Evolutionary conservation across 257 asterid species (phyloP), one percentile per base, ranked within the genome.

Genomic region (Penstemon newberryi): DNA sequence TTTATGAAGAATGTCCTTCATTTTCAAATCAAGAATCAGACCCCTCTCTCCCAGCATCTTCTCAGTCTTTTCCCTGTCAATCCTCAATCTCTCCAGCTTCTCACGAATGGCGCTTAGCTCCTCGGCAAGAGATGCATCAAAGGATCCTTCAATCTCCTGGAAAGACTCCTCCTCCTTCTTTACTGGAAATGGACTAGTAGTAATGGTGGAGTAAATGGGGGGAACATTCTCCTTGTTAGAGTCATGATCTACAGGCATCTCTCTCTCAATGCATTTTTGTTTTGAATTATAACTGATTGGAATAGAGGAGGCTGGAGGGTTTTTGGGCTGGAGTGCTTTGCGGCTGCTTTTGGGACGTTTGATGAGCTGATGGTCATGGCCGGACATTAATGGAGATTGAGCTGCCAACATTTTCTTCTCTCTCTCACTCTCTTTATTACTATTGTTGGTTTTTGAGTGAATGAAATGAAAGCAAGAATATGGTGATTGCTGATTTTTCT

Each of bases 71-170:
- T 81, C 87, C 76, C 70, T 82, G 44, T 92, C 96, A 0, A 58
- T 47, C 77, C 79, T 85, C 78, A 85, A 47, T 49, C 95, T 82
- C 68, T 84, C 93, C 0, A 83, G 84, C 83, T 73, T 90, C 41
- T 81, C 83, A 0, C 93, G 88, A 13, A 85, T 70, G 50, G 89
- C 90, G 5, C 57, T 85, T 38, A 90, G 89, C 87, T 92, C 98
- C 15, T 92, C 96, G 4, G 88, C 91, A 13, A 89, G 66, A 3
- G 95, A 87, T 1, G 89, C 65, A 56, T 84, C 94, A 10, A 82
- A 19, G 1, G 77, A 73, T 36, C 78, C 86, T 3, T 54, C 7
- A 11, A 10, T 25, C 10, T 25, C 33, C 1, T 25, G 33, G 2
- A 25, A 25, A 25, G 33, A 25, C 33, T 25, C 33, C 33, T 25